Evolutionary conservation across 1,139 yeast species (phyloP).

Genomic region (Lipomyces yarrowii): DNA sequence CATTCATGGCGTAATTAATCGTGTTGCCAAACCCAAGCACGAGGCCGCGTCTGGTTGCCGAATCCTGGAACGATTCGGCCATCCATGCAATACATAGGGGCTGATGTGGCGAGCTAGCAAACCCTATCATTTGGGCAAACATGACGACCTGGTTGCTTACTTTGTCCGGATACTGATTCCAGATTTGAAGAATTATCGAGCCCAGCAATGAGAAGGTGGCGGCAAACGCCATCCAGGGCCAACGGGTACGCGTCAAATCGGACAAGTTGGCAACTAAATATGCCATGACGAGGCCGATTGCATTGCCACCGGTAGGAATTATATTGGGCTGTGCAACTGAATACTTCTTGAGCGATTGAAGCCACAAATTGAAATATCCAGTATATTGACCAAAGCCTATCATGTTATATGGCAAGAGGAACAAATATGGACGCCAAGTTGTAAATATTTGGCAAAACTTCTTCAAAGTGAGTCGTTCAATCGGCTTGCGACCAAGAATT

Average conservation of each 20-base stretch:
- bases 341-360: constrained; percentile 41
- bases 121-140: constrained; percentile 1
- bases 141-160: not conserved
- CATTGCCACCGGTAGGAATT: constrained; percentile 34
- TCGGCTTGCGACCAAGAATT: constrained; percentile 23
- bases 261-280: constrained; percentile 26
- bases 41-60: constrained; percentile 11
- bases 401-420: constrained; percentile 43
- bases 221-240: constrained; percentile 16
- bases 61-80: constrained; percentile 15
- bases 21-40: constrained; percentile 17
- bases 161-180: constrained; percentile 2
- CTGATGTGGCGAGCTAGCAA: constrained; percentile 7
- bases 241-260: constrained; percentile 22
- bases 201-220: not conserved
- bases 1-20: constrained; percentile 14
- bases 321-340: constrained; percentile 40
- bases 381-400: constrained; percentile 36
- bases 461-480: constrained; percentile 3
- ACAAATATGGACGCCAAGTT: constrained; percentile 33
- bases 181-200: constrained; percentile 3
- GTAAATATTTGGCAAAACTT: not conserved
- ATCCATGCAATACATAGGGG: constrained; percentile 16
- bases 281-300: constrained; percentile 27
- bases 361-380: constrained; percentile 45